Evolutionary conservation across 345 rosid genomes (phyloP).

Genomic region (Aquilaria sinensis): DNA sequence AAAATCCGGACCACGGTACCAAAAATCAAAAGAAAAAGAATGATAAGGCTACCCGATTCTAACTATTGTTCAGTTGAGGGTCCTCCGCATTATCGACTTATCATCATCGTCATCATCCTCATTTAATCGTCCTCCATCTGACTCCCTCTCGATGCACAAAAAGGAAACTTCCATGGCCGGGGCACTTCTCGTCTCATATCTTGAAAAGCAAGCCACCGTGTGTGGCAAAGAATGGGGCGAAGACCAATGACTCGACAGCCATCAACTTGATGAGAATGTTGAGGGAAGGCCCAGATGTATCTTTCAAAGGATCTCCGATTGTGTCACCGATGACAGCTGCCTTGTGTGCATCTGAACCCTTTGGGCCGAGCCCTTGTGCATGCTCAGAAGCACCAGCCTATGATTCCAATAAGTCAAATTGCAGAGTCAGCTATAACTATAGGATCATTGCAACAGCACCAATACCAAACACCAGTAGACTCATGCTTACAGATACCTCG

Average conservation of each 20-base stretch:
- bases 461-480: not conserved
- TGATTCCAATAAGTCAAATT: too few species aligned
- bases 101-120: too few species aligned
- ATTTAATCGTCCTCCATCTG: too few species aligned
- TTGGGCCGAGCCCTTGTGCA: constrained; percentile 82
- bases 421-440: too few species aligned
- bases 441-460: too few species aligned
- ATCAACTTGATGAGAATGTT: constrained; percentile 96
- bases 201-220: constrained; percentile 95
- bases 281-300: constrained; percentile 96
- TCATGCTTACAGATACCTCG: constrained; percentile 41
- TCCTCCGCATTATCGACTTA: too few species aligned
- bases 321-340: constrained; percentile 97
- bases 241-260: constrained; percentile 96
- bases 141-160: too few species aligned
- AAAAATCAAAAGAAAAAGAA: too few species aligned
- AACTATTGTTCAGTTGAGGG: too few species aligned
- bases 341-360: constrained; percentile 95
- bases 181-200: constrained; percentile 15
- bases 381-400: constrained; percentile 94
- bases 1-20: too few species aligned
- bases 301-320: constrained; percentile 93
- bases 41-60: too few species aligned
- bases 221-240: constrained; percentile 94
- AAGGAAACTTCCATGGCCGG: too few species aligned